Conservation (phyloP, 2,329 filamentous ascomycete species). For the Alternaria atra region DNA sequence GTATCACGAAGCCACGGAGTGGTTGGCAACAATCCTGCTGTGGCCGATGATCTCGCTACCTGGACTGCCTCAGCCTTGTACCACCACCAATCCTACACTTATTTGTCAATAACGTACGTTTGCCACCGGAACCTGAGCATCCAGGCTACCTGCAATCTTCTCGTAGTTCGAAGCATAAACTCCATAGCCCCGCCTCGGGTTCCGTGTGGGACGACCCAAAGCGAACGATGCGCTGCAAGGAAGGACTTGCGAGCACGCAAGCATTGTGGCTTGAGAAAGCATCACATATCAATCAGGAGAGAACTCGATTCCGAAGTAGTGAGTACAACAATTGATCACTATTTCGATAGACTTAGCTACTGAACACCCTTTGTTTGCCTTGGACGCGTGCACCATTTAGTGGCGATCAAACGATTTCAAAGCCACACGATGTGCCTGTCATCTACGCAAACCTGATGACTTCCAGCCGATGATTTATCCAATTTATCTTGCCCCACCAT, state of each 20-base stretch:
- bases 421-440: too few relatives aligned
- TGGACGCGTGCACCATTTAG: neutral
- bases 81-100: slow-evolving; percentile 14
- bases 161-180: slow-evolving; percentile 2
- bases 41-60: slow-evolving; percentile 14
- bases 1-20: neutral
- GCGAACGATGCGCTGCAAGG: slow-evolving; percentile 16
- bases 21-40: slow-evolving; percentile 17
- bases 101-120: slow-evolving; percentile 36
- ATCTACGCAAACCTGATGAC: too few relatives aligned
- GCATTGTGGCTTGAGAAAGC: neutral
- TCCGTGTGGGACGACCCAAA: neutral
- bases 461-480: too few relatives aligned
- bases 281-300: neutral
- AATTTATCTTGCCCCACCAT: neutral
- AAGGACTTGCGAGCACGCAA: slow-evolving; percentile 3
- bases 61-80: slow-evolving; percentile 26
- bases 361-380: neutral
- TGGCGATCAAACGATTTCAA: neutral
- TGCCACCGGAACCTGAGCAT: slow-evolving; percentile 8
- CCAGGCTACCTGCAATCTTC: slow-evolving; percentile 18
- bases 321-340: neutral
- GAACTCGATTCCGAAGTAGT: neutral
- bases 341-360: neutral
- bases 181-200: slow-evolving; percentile 7